Base-by-base conservation (phyloP, 73 alveolate species). In the Paramecium sonneborni region DNA sequence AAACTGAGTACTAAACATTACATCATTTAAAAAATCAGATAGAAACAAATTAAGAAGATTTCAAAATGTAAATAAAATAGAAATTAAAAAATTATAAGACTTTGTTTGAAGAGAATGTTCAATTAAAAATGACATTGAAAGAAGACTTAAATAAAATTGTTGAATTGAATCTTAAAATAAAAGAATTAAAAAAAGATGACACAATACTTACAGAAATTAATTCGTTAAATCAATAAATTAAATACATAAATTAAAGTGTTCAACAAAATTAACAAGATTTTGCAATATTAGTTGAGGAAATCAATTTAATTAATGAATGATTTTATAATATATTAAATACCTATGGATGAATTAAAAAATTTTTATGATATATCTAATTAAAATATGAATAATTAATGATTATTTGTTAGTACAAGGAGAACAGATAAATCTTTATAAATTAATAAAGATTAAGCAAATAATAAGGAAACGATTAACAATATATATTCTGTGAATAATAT, bases 211-310 rank as follows among this genome's bases (percentile, higher is more conserved):
- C 24, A 48, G 68, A 48, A 3, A 48, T 48, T 18, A 48, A 48
- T 10, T 18, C 68, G 2, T 4, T 48, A 15, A 48, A 12, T 48
- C 20, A 48, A 3, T 15, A 48, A 48, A 48, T 48, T 4, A 48
- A 48, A 48, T 18, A 48, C 24, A 48, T 48, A 15, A 48, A 12
- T 48, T 12, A 48, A 48, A 48, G 24, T 48, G 24, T 48, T 3
- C 24, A 48, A 18, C 20, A 48, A 48, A 48, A 18, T 48, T 15
- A 5, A 48, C 5, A 48, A 48, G 68, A 48, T 12, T 62, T 62
- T 62, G 84, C 84, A 10, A 62, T 62, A 30, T 62, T 62, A 26
- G 44, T 62, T 10, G 84, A 62, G 46, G 84, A 62, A 62, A 62
- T 62, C 12, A 62, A 8, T 18, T 48, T 48, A 48, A 48, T 48